Conservation (phyloP, 1,139 yeast genomes). For the Zygosaccharomyces sapae region DNA sequence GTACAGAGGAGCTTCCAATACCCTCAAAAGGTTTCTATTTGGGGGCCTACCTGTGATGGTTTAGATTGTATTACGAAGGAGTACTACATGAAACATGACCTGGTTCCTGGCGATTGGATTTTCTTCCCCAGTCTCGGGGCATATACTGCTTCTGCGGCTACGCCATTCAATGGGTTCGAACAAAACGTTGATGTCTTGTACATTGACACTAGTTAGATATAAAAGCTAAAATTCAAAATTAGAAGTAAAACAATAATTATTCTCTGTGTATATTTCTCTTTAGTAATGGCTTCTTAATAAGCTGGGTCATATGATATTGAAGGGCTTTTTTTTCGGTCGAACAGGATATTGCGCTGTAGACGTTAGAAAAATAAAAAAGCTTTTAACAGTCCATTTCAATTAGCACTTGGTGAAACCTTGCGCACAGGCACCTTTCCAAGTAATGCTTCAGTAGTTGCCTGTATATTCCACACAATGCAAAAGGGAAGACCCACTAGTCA, state of each 20-base stretch:
- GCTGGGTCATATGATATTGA: background rate
- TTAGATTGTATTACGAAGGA: constrained; percentile 72
- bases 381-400: background rate
- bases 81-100: constrained; percentile 52
- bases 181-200: constrained; percentile 57
- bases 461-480: constrained; percentile 5
- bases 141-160: constrained; percentile 88
- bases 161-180: constrained; percentile 82
- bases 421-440: background rate
- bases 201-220: constrained; percentile 43
- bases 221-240: constrained; percentile 20
- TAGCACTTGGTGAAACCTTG: background rate
- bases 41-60: constrained; percentile 99
- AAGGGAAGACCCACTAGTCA: constrained; percentile 19
- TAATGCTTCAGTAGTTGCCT: constrained; percentile 1
- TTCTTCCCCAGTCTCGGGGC: constrained; percentile 85
- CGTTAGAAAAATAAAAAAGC: background rate
- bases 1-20: constrained; percentile 10
- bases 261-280: background rate
- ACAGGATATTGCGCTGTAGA: background rate
- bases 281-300: background rate
- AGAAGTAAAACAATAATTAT: background rate
- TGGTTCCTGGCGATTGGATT: constrained; percentile 87
- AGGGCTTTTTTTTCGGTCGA: background rate
- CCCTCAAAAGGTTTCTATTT: constrained; percentile 55